Conservation (phyloP, 441 rosid genomes). For the Populus hybrid region DNA sequence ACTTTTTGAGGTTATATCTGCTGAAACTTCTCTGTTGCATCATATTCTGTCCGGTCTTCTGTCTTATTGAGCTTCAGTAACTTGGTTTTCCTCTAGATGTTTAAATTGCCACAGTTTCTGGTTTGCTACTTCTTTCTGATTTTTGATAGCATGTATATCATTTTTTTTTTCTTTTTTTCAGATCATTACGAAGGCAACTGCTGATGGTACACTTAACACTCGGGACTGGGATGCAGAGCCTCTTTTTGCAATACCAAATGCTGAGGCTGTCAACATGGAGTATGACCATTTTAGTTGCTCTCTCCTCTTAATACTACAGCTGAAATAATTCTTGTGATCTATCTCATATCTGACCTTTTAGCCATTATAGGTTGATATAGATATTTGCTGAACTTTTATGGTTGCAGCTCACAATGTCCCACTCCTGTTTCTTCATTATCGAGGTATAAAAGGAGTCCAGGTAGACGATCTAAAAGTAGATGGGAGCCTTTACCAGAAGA, state of each 20-base stretch:
- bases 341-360: constrained; percentile 2
- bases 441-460: constrained; percentile 62
- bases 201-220: constrained; percentile 67
- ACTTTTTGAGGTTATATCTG: not conserved
- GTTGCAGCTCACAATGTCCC: constrained; percentile 38
- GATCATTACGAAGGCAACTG: constrained; percentile 76
- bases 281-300: constrained; percentile 32
- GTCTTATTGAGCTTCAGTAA: constrained; percentile 19
- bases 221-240: constrained; percentile 95
- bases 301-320: not conserved
- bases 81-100: constrained; percentile 8
- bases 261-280: constrained; percentile 47
- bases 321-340: constrained; percentile 17
- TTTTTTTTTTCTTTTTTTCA: constrained; percentile 26
- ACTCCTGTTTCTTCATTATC: constrained; percentile 37
- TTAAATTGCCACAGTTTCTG: constrained; percentile 10
- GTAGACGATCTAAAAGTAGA: constrained; percentile 80
- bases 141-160: constrained; percentile 5
- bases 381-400: constrained; percentile 14
- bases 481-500: constrained; percentile 95
- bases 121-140: constrained; percentile 3
- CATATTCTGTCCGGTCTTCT: not conserved
- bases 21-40: not conserved
- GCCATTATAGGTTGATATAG: constrained; percentile 12
- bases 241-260: constrained; percentile 59